Conservation (phyloP, 139 green algal genomes). For the Nannochloris sp. region DNA sequence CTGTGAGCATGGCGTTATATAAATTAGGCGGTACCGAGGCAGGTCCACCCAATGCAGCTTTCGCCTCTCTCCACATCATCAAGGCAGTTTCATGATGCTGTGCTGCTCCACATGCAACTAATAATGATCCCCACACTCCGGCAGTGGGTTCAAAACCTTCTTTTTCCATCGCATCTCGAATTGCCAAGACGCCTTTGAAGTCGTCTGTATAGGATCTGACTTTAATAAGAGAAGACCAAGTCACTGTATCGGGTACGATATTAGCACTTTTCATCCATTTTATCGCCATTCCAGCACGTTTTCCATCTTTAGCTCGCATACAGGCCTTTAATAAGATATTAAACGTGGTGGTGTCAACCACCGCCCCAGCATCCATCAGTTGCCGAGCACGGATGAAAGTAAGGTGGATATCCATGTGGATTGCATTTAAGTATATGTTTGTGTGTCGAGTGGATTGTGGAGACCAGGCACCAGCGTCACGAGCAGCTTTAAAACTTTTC, state of each 20-base stretch:
- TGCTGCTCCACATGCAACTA: constrained; percentile 47
- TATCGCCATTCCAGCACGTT: constrained; percentile 37
- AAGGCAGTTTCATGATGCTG: constrained; percentile 33
- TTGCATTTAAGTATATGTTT: constrained; percentile 29
- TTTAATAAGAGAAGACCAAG: constrained; percentile 49
- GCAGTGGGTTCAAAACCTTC: constrained; percentile 17
- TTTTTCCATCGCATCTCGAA: constrained; percentile 23
- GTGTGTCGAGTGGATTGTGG: constrained; percentile 2
- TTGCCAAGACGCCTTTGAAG: constrained; percentile 21
- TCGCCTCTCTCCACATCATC: constrained; percentile 26
- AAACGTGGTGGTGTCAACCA: constrained; percentile 45
- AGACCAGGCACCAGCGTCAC: constrained; percentile 3
- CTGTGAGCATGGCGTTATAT: constrained; percentile 39
- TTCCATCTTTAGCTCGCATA: constrained; percentile 21
- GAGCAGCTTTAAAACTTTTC: constrained; percentile 15
- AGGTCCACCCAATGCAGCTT: neutral
- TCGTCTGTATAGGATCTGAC: constrained; percentile 17
- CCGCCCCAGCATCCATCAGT: constrained; percentile 33
- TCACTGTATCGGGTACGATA: constrained; percentile 30
- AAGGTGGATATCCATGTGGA: constrained; percentile 2
- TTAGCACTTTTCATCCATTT: constrained; percentile 22
- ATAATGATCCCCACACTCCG: constrained; percentile 36
- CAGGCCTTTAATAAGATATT: constrained; percentile 52
- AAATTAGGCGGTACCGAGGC: constrained; percentile 10
- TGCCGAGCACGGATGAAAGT: constrained; percentile 27